phyloP scores from a whole-genome alignment of 2,329 filamentous ascomycete species.

The Epichloe amarillans region DNA sequence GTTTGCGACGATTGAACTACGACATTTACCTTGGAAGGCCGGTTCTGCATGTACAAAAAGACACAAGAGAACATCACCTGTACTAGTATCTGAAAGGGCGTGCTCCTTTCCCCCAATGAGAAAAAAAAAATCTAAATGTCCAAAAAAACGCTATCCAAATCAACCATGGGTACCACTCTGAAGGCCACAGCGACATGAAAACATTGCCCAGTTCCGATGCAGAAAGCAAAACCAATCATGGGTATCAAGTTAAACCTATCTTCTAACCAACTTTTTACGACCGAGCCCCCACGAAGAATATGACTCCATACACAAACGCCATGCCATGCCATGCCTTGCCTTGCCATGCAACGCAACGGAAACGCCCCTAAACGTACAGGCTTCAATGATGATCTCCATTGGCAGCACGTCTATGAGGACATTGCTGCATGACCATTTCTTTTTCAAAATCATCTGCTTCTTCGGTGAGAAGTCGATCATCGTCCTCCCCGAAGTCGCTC shows the following conservation, averaged over 20 bases:
- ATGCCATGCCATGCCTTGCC: slow-evolving; percentile 20
- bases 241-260: slow-evolving; percentile 18
- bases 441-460: slow-evolving; percentile 43
- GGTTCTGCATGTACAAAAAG: slow-evolving; percentile 25
- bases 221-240: slow-evolving; percentile 3
- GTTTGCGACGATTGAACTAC: slow-evolving; percentile 6
- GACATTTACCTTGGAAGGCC: slow-evolving; percentile 19
- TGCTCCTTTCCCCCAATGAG: neutral
- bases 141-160: neutral
- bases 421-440: slow-evolving; percentile 27
- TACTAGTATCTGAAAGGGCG: slow-evolving; percentile 22
- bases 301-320: slow-evolving; percentile 4
- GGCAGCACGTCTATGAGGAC: slow-evolving; percentile 22
- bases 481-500: slow-evolving; percentile 78
- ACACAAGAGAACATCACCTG: slow-evolving; percentile 12
- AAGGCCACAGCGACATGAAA: neutral
- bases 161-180: neutral
- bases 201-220: neutral
- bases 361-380: neutral
- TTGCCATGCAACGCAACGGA: slow-evolving; percentile 6
- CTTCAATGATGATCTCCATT: slow-evolving; percentile 18
- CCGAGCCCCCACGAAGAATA: neutral
- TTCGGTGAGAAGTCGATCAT: slow-evolving; percentile 63
- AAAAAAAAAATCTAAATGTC: neutral
- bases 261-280: slow-evolving; percentile 1